A percentile compares a stretch with the other conserved stretches of the same genome.
These are phyloP conservation scores for Lanmaoa pseudosensibilis DNA, from an alignment of 768 basidiomycete genomes.

Conservation along the genomic window DNA sequence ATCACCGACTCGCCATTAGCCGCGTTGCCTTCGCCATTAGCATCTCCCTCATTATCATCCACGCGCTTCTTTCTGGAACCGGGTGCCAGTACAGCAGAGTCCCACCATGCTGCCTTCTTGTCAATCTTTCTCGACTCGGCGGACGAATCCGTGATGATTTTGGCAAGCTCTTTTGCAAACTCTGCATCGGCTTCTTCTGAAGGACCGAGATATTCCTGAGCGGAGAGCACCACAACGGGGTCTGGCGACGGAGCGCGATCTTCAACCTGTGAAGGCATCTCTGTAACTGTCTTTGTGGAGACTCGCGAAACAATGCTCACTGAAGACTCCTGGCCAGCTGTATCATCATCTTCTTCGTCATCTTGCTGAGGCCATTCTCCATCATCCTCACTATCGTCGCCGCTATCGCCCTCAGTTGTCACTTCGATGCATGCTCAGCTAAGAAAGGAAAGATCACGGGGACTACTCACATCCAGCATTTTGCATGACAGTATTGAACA, in stretches of 20 bases:
- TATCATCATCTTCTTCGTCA: slow-evolving; percentile 67
- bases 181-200: slow-evolving; percentile 90
- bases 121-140: slow-evolving; percentile 83
- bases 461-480: slow-evolving; percentile 50
- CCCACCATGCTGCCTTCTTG: slow-evolving; percentile 89
- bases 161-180: slow-evolving; percentile 94
- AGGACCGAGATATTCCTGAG: slow-evolving; percentile 75
- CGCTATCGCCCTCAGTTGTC: slow-evolving; percentile 38
- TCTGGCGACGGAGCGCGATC: slow-evolving; percentile 84
- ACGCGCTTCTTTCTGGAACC: slow-evolving; percentile 62
- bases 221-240: slow-evolving; percentile 67
- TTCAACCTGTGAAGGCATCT: slow-evolving; percentile 37
- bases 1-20: slow-evolving; percentile 49
- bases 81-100: slow-evolving; percentile 76
- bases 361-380: slow-evolving; percentile 43
- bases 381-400: slow-evolving; percentile 55
- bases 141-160: slow-evolving; percentile 88
- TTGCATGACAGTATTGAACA: slow-evolving; percentile 71
- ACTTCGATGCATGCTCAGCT: slow-evolving; percentile 29
- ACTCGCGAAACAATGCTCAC: slow-evolving; percentile 38
- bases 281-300: background rate
- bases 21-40: slow-evolving; percentile 37
- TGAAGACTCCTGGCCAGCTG: slow-evolving; percentile 48
- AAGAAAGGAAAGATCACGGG: background rate
- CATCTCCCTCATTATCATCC: slow-evolving; percentile 60